phyloP scores from a whole-genome alignment of 331 rosid genomes.

The Telfairia occidentalis region DNA sequence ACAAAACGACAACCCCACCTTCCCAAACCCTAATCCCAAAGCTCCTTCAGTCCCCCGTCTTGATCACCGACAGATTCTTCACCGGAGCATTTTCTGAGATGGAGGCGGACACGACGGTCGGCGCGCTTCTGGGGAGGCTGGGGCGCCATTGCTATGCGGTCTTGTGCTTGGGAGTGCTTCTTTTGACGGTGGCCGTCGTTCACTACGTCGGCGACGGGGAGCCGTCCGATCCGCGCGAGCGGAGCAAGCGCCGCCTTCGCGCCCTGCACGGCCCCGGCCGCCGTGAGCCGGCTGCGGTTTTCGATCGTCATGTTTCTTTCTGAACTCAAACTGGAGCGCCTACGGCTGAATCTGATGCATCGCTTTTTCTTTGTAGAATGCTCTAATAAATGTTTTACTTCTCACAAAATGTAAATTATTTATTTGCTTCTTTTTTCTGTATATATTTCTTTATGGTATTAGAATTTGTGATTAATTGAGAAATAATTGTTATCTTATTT shows the following conservation, averaged over 20 bases:
- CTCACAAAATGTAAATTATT: not conserved
- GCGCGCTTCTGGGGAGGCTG: constrained; percentile 20
- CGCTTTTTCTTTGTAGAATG: not conserved
- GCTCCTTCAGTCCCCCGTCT: not conserved
- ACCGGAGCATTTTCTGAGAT: not conserved
- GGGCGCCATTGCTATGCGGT: constrained; percentile 32
- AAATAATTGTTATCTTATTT: too few relatives aligned
- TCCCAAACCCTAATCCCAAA: not conserved
- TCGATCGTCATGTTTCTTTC: not conserved
- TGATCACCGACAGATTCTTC: not conserved
- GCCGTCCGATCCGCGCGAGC: constrained; percentile 9
- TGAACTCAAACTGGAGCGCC: not conserved
- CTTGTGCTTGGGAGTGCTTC: constrained; percentile 29
- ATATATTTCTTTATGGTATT: not conserved
- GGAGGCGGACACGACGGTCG: constrained; percentile 11
- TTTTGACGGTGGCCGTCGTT: constrained; percentile 21
- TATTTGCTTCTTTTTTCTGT: not conserved
- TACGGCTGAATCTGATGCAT: not conserved
- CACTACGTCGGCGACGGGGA: constrained; percentile 15
- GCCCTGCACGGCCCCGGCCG: constrained; percentile 20
- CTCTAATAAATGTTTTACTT: not conserved
- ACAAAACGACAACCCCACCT: too few relatives aligned
- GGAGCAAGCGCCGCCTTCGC: constrained; percentile 23
- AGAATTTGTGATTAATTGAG: not conserved
- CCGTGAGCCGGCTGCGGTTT: not conserved